phyloP scores from a whole-genome alignment of 192 early-diverging fungal species.

The Spizellomyces sp. region DNA sequence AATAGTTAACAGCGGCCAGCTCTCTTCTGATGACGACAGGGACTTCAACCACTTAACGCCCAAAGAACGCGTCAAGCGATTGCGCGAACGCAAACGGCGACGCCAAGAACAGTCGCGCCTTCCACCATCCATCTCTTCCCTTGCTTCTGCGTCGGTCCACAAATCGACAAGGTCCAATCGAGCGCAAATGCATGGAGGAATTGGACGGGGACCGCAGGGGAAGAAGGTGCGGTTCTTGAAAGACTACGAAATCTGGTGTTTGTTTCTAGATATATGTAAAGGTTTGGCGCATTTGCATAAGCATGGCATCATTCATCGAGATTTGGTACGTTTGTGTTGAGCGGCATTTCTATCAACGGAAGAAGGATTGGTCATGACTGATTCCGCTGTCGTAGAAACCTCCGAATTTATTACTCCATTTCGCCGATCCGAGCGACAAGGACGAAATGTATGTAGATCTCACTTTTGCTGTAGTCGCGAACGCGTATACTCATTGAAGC shows the following conservation, averaged over 20 bases:
- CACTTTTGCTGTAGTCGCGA: background rate
- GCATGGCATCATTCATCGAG: slow-evolving; percentile 89
- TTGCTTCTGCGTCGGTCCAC: background rate
- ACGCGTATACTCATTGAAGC: background rate
- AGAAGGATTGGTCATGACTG: slow-evolving; percentile 4
- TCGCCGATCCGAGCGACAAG: slow-evolving; percentile 46
- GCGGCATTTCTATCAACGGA: background rate
- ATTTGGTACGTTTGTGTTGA: slow-evolving; percentile 50
- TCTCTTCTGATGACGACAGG: background rate
- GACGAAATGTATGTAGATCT: slow-evolving; percentile 36
- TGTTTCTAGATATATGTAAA: slow-evolving; percentile 91
- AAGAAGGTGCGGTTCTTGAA: slow-evolving; percentile 45
- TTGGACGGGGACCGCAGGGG: slow-evolving; percentile 30
- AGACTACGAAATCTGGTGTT: slow-evolving; percentile 72
- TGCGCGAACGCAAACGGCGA: slow-evolving; percentile 17
- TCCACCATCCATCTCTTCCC: background rate
- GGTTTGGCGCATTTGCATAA: slow-evolving; percentile 88
- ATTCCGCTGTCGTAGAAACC: slow-evolving; percentile 64
- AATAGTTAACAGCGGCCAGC: background rate
- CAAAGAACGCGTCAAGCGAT: slow-evolving; percentile 14
- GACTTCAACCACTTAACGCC: slow-evolving; percentile 7
- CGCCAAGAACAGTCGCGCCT: background rate
- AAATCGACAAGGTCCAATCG: background rate
- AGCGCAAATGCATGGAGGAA: slow-evolving; percentile 39
- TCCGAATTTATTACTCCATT: slow-evolving; percentile 86